phyloP scores from a whole-genome alignment of 371 early-diverging fungal species.

The Mucor irregularis region DNA sequence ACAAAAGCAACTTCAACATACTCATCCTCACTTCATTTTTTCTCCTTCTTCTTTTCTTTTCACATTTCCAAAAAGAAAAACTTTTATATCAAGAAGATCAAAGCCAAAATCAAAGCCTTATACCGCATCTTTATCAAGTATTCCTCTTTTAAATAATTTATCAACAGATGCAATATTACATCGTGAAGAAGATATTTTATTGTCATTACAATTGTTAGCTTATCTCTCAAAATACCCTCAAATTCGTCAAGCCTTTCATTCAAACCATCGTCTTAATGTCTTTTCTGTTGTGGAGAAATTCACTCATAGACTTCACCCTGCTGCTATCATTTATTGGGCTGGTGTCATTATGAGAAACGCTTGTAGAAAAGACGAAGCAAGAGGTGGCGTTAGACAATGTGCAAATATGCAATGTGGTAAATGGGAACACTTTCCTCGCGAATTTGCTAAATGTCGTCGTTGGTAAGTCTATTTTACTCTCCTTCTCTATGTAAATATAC shows the following conservation, averaged over 20 bases:
- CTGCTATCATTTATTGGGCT: conserved; percentile 77
- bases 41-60: conserved; percentile 7
- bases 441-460: conserved; percentile 81
- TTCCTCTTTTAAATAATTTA: conserved; percentile 29
- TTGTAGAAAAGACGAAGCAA: conserved; percentile 75
- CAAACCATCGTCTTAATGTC: conserved; percentile 57
- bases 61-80: conserved; percentile 27
- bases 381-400: conserved; percentile 73
- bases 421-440: conserved; percentile 75
- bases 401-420: conserved; percentile 76
- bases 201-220: conserved; percentile 80
- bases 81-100: conserved; percentile 21
- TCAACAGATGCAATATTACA: conserved; percentile 61
- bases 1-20: not conserved
- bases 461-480: conserved; percentile 45
- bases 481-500: no score
- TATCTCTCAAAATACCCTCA: conserved; percentile 82
- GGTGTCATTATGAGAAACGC: conserved; percentile 82
- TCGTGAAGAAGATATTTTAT: conserved; percentile 81
- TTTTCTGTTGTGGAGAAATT: conserved; percentile 77
- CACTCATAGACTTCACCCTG: conserved; percentile 65
- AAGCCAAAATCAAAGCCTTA: conserved; percentile 27
- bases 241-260: conserved; percentile 66
- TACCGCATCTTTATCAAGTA: conserved; percentile 22
- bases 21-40: not conserved